phyloP scores from a whole-genome alignment of 441 rosid species.

The Gossypium gossypioides region DNA sequence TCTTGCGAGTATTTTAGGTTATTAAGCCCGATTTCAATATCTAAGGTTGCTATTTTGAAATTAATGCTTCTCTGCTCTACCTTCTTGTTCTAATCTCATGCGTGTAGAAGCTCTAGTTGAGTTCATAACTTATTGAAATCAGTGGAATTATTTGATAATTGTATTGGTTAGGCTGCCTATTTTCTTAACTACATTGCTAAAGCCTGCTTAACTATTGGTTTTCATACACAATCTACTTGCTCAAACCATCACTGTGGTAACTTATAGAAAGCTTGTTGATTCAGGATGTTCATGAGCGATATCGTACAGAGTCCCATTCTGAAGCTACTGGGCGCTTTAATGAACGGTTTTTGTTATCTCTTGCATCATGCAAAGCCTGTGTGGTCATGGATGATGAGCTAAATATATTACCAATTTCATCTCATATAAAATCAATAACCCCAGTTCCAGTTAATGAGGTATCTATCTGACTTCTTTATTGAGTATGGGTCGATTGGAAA shows the following conservation, averaged over 20 bases:
- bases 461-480: conserved; percentile 16
- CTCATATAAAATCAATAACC: conserved; percentile 71
- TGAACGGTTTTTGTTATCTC: conserved; percentile 81
- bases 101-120: not conserved
- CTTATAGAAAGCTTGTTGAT: conserved; percentile 24
- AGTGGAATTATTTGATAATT: not conserved
- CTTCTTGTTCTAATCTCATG: not conserved
- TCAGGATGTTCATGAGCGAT: conserved; percentile 97
- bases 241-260: not conserved
- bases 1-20: not conserved
- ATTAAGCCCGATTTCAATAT: not conserved
- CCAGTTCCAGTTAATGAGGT: conserved; percentile 70
- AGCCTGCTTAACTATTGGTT: not conserved
- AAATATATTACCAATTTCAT: conserved; percentile 78
- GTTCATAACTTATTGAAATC: not conserved
- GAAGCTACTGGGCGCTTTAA: conserved; percentile 78
- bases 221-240: not conserved
- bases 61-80: not conserved
- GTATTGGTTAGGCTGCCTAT: not conserved
- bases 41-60: not conserved
- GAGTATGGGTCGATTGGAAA: not conserved
- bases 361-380: conserved; percentile 88
- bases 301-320: conserved; percentile 91
- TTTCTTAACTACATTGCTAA: not conserved
- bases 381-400: conserved; percentile 91